Base-by-base conservation (phyloP, 805 yeast species). In the Pichia paraexigua region DNA sequence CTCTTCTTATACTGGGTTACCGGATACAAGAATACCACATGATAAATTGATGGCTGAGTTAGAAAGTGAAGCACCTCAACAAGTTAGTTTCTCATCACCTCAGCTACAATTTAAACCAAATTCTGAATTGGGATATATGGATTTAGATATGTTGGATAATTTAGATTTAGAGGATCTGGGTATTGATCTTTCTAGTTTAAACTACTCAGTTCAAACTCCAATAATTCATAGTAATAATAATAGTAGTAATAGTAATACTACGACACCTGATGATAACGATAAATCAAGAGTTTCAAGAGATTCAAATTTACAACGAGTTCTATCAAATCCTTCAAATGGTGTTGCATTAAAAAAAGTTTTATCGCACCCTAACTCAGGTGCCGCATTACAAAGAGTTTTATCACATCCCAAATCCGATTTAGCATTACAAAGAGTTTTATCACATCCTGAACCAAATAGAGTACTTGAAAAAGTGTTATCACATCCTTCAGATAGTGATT, bases 81-180 rank as follows among this genome's bases (percentile, higher is more conserved):
- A 85, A 60, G 90, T 85, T 25, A 87, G 83, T 2, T 87, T 86
- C 62, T 80, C 95, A 1, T 85, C 95, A 1, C 96, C 96, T 3
- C 95, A 88, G 64, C 21, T 65, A 37, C 56, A 49, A 24, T 65
- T 60, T 50, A 51, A 56, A 30, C 57, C 60, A 28, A 65, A 60
- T 41, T 32, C 45, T n/a, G 69, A 67, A 50, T 59, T 68, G 32
- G 57, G 63, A 21, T 66, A 69, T 43, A 56, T 71, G 47, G 68
- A 67, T 56, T 60, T 70, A 47, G 68, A 65, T 52, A 54, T 56
- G 20, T 49, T 64, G 45, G 62, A 60, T 17, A 52, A 52, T 24
- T 32, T 60, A 3, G 66, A 64, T 50, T 51, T 64, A 21, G 56
- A 57, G 40, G 64, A 61, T 24, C 47, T 63, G 6, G 64, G 62